Evolutionary conservation across 139 green algal genomes (phyloP).

Genomic region (Ostreobium quekettii): DNA sequence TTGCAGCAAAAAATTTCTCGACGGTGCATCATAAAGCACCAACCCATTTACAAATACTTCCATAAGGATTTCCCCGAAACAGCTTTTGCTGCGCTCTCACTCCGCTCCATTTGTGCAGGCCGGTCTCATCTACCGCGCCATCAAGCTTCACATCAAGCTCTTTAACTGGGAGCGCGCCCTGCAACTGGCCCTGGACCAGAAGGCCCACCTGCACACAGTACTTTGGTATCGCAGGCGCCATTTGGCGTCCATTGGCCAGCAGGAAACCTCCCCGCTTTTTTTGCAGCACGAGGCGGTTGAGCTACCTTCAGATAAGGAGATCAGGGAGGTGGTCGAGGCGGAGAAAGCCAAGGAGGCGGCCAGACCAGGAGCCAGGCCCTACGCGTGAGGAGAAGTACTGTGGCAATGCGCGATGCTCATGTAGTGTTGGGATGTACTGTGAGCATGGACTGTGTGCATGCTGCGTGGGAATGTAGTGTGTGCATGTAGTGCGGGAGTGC

Average conservation of each 20-base stretch:
- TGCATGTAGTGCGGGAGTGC: no score
- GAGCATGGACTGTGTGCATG: no score
- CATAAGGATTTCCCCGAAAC: no score
- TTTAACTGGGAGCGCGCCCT: constrained; percentile 57
- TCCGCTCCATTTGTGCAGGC: constrained; percentile 39
- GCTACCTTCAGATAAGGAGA: constrained; percentile 17
- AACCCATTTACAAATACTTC: no score
- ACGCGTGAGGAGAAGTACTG: no score
- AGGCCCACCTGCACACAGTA: constrained; percentile 64
- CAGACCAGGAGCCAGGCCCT: constrained; percentile 38
- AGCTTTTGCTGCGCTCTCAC: no score
- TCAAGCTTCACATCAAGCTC: constrained; percentile 66
- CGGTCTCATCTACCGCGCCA: constrained; percentile 61
- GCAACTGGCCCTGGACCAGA: constrained; percentile 58
- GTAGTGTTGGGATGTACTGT: no score
- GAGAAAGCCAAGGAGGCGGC: constrained; percentile 48
- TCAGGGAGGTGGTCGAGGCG: constrained; percentile 41
- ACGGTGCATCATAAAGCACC: no score
- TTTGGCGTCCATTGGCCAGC: constrained; percentile 18
- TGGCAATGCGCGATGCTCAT: no score
- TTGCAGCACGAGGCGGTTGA: constrained; percentile 18
- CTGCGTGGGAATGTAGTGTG: no score
- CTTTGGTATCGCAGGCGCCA: constrained; percentile 37
- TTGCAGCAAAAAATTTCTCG: no score
- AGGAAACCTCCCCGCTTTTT: constrained; percentile 39